Evolutionary conservation across 441 rosid genomes (phyloP), one percentile per base, ranked within the genome.

Genomic region (Raphanus hybrid): DNA sequence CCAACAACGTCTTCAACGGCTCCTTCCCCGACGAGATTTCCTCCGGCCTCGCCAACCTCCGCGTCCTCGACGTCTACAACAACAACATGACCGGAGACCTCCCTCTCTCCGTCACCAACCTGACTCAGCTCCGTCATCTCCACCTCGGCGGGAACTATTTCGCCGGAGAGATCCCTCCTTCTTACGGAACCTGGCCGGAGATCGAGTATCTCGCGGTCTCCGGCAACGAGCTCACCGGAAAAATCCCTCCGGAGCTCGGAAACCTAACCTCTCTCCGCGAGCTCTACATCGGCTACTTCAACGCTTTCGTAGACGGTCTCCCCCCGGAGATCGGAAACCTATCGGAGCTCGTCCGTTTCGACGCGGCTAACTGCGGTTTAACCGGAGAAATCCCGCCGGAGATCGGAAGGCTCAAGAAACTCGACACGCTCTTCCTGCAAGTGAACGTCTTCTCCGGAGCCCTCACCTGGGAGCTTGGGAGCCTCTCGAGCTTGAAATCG

Each of bases 131-230:
- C 78, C 92, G 87, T 0, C 97, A 91, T 67, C 80, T 95, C 1
- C 99, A 95, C 70, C 92, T 95, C 63, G 99, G 99, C 1, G 99
- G 98, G 0, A 95, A 95, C 92, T 95, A 82, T 72, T 95, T 92
- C 81, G 6, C 75, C 54, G 98, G 98, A 7, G 69, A 29, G 64
- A 90, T 93, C 78, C 98, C 97, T 0, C 45, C 88, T 0, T 90
- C 86, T 66, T 95, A 90, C 73, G 97, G 98, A 64, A 65, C 71
- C 8, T 93, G 94, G 94, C 86, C 83, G 70, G 81, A 69, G 50
- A 76, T 95, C 0, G 91, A 95, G 78, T 95, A 95, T 50, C 29
- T 95, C 6, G 97, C 98, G 0, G 82, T 95, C 27, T 93, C 98
- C 45, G 99, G 97, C 0, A 91, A 95, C 82, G 97, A 88, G 48